Evolutionary conservation across 371 early-diverging fungal genomes (phyloP).

Genomic region (Entomophthora muscae): DNA sequence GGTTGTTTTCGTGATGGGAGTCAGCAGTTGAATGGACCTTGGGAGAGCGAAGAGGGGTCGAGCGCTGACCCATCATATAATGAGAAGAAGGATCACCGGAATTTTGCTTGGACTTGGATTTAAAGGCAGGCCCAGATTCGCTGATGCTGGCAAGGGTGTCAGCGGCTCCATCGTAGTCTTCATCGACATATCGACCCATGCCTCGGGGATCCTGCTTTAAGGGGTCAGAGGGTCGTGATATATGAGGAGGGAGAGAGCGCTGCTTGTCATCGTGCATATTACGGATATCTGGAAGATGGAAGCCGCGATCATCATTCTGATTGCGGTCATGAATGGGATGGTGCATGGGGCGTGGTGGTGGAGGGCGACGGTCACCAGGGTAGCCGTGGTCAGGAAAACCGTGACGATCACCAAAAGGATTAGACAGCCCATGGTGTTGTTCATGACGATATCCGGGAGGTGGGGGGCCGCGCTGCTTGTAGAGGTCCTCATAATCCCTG

Average conservation of each 20-base stretch:
- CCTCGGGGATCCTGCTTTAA: not conserved
- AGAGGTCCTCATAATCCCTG: constrained; percentile 3
- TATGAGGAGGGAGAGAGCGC: not conserved
- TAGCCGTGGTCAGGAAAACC: not conserved
- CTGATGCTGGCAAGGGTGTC: constrained; percentile 8
- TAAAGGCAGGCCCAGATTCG: not conserved
- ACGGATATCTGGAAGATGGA: not conserved
- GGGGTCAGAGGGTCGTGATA: not conserved
- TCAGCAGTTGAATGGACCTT: not conserved
- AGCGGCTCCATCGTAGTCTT: constrained; percentile 9
- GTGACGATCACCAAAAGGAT: not conserved
- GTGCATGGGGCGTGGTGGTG: not conserved
- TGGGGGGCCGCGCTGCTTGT: not conserved
- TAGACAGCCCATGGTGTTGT: not conserved
- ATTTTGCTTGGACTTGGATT: not conserved
- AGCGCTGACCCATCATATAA: not conserved
- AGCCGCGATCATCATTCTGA: not conserved
- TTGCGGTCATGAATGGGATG: not conserved
- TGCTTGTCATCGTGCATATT: constrained; percentile 1
- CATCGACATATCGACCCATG: constrained; percentile 8
- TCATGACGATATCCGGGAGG: not conserved
- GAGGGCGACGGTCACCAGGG: not conserved
- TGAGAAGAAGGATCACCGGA: not conserved
- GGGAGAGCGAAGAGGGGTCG: not conserved
- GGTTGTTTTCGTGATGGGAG: not conserved